Percentiles rank a stretch among this genome's conserved stretches.
Evolutionary conservation across 495 filamentous ascomycete genomes (phyloP).

Genomic region (Bryoglossum gracile): DNA sequence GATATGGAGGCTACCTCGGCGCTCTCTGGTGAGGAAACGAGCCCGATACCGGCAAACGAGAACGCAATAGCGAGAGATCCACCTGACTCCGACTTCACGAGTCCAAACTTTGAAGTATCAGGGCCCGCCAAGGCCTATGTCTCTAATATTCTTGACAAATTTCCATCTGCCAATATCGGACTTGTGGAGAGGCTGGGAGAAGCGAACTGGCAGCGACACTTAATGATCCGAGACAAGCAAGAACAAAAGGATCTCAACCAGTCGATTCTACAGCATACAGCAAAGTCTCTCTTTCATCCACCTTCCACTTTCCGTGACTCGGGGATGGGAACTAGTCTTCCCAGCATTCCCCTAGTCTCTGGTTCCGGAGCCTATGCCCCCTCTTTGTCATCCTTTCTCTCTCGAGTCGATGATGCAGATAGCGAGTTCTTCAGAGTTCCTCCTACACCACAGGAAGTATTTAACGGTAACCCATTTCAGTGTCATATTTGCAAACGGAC

Average conservation of each 20-base stretch:
- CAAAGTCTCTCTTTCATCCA: background rate
- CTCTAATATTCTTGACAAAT: background rate
- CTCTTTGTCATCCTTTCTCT: background rate
- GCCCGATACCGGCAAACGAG: background rate
- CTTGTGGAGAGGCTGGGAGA: background rate
- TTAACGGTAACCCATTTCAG: background rate
- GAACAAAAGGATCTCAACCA: background rate
- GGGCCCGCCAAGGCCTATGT: background rate
- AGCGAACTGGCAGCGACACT: slow-evolving; percentile 1
- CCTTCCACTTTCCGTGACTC: background rate
- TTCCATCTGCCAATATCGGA: background rate
- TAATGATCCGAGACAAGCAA: background rate
- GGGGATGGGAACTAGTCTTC: background rate
- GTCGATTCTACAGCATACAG: background rate
- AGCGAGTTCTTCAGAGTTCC: background rate
- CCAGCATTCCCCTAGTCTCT: background rate
- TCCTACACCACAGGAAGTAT: background rate
- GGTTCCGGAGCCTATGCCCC: background rate
- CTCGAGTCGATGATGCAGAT: background rate
- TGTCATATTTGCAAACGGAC: background rate
- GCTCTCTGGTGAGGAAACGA: background rate
- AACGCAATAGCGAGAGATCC: background rate
- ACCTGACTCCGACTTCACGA: background rate
- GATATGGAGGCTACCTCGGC: background rate
- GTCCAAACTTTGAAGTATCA: background rate